Percentiles rank a stretch among this genome's conserved stretches.
These are phyloP conservation scores for Entomortierella lignicola DNA, from an alignment of 192 early-diverging fungal species.

Conservation along the genomic window DNA sequence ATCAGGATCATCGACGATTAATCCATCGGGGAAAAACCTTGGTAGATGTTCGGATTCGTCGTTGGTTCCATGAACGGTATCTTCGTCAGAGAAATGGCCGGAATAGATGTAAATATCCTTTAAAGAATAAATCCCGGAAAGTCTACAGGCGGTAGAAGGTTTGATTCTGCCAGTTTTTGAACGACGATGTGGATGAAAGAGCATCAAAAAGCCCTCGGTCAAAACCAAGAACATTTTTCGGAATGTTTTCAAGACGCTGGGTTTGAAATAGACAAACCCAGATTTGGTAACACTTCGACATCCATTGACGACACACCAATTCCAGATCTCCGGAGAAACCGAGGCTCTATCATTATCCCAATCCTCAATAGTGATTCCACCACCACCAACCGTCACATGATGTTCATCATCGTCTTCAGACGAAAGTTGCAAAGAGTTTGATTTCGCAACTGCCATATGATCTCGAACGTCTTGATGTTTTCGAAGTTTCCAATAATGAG, in stretches of 20 bases:
- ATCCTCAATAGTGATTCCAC: constrained; percentile 27
- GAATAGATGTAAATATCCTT: constrained; percentile 56
- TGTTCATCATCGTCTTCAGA: constrained; percentile 44
- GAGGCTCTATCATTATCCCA: constrained; percentile 42
- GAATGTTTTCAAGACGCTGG: constrained; percentile 30
- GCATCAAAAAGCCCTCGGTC: constrained; percentile 39
- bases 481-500: constrained; percentile 45
- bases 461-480: constrained; percentile 27
- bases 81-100: constrained; percentile 46
- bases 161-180: constrained; percentile 25
- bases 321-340: constrained; percentile 44
- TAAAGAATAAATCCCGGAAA: constrained; percentile 30
- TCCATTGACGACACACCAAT: constrained; percentile 56
- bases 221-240: constrained; percentile 50
- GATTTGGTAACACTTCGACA: constrained; percentile 53
- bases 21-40: constrained; percentile 44
- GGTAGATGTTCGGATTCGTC: constrained; percentile 39
- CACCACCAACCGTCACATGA: constrained; percentile 2
- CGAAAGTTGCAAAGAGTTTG: constrained; percentile 27
- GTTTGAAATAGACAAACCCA: constrained; percentile 52
- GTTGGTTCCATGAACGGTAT: constrained; percentile 40
- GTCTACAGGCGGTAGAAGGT: constrained; percentile 23
- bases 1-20: constrained; percentile 51
- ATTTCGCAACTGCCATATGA: constrained; percentile 20
- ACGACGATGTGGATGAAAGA: constrained; percentile 38